Conservation (phyloP, 2,329 filamentous ascomycete species). For the Calonectria pseudoreteaudii region DNA sequence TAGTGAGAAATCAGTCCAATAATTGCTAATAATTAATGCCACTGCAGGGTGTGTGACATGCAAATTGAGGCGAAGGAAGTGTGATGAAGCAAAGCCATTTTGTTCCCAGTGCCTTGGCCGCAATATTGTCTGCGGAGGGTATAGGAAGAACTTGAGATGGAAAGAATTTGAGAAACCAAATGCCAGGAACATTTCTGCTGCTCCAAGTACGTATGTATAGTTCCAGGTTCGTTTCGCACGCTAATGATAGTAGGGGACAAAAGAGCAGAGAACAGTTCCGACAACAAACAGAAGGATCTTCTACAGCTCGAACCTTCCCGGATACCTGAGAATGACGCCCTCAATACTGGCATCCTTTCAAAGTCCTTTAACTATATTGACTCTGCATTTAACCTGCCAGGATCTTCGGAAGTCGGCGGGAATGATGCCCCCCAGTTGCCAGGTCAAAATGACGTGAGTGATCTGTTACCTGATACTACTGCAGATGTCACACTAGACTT, state of each 20-base stretch:
- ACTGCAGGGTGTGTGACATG: constrained; percentile 24
- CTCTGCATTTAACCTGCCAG: background rate
- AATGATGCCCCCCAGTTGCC: background rate
- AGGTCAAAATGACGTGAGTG: background rate
- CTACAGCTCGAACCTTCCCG: background rate
- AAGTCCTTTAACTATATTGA: background rate
- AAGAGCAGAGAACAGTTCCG: too few relatives aligned
- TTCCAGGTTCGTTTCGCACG: too few relatives aligned
- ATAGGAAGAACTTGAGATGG: constrained; percentile 20
- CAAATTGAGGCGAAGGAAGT: constrained; percentile 27
- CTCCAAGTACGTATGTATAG: background rate
- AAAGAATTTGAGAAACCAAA: constrained; percentile 23
- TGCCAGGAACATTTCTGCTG: background rate
- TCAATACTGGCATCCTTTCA: background rate
- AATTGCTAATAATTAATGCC: background rate
- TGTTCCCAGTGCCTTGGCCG: constrained; percentile 24
- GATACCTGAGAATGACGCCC: background rate
- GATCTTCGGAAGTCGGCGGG: background rate
- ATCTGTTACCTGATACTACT: too few relatives aligned
- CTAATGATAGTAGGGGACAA: background rate
- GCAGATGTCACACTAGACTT: background rate
- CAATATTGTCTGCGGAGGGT: constrained; percentile 20
- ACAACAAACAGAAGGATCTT: background rate
- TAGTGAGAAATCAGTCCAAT: background rate
- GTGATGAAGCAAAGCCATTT: constrained; percentile 27